These are phyloP conservation scores for Scutellaria barbata DNA, from an alignment of 257 asterid species.

Conservation along the genomic window DNA sequence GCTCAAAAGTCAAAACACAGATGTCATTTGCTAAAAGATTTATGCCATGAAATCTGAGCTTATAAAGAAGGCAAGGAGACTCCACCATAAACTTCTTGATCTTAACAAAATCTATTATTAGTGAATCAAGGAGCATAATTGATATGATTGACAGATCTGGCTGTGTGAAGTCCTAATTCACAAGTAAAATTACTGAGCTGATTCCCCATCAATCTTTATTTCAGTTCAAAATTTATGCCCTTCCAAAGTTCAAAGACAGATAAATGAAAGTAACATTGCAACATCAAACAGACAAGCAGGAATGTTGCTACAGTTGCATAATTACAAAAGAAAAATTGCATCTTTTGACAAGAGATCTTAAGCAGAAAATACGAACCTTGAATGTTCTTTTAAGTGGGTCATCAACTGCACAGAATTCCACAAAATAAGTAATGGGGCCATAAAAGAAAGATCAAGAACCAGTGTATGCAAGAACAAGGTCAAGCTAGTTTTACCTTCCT, in stretches of 20 bases:
- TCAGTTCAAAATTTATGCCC: neutral
- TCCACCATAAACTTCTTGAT: conserved; percentile 12
- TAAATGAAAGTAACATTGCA: neutral
- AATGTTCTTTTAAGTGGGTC: conserved; percentile 60
- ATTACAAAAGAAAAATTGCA: conserved; percentile 1
- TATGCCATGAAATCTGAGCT: conserved; percentile 10
- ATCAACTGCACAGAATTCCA: conserved; percentile 56
- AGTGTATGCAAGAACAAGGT: conserved; percentile 14
- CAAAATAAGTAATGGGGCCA: conserved; percentile 24
- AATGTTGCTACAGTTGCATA: conserved; percentile 7
- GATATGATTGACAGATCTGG: conserved; percentile 32
- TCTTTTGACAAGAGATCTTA: conserved; percentile 6
- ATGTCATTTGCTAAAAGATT: conserved; percentile 11
- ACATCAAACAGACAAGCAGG: conserved; percentile 11
- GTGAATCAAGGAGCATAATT: conserved; percentile 16
- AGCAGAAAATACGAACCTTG: conserved; percentile 52
- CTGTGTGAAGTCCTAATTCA: conserved; percentile 22
- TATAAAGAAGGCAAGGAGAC: neutral
- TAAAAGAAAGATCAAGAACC: conserved; percentile 27
- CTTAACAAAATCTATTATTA: conserved; percentile 10
- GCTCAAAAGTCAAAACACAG: neutral
- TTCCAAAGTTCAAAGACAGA: neutral
- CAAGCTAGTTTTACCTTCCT: conserved; percentile 56
- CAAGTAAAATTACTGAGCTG: neutral
- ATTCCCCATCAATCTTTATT: conserved; percentile 18